These are phyloP conservation scores for Fusarium torulosum DNA, from an alignment of 2,329 filamentous ascomycete genomes.

Conservation along the genomic window DNA sequence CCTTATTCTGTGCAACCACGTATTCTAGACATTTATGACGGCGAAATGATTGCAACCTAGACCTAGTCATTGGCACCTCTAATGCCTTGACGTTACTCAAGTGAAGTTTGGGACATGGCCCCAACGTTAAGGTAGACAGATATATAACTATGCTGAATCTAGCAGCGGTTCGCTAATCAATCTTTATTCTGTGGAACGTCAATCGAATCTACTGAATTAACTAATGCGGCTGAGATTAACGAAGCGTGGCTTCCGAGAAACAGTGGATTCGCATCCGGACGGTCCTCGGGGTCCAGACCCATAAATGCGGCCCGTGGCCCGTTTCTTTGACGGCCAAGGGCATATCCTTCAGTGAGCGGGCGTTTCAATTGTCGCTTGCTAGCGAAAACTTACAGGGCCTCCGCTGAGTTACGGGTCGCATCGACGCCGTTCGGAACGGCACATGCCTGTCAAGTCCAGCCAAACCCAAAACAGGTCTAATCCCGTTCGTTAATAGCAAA, in stretches of 20 bases:
- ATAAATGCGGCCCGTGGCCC: conserved; percentile 36
- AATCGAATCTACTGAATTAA: conserved; percentile 1
- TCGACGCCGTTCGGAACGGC: conserved; percentile 40
- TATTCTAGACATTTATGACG: background rate
- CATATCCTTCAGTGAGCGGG: conserved; percentile 7
- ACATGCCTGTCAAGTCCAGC: conserved; percentile 23
- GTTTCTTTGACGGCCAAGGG: conserved; percentile 3
- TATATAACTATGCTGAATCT: background rate
- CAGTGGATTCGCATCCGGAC: conserved; percentile 12
- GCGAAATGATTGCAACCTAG: background rate
- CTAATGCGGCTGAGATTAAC: conserved; percentile 10
- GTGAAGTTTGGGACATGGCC: background rate
- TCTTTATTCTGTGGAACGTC: background rate
- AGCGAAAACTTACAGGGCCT: conserved; percentile 23
- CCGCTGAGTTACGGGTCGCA: conserved; percentile 26
- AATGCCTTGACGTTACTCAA: background rate
- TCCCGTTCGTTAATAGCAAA: background rate
- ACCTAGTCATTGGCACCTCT: background rate
- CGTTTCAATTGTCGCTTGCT: conserved; percentile 16
- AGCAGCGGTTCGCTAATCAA: background rate
- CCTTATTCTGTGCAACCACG: background rate
- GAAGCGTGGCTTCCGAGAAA: conserved; percentile 17
- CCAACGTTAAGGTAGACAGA: too few species aligned
- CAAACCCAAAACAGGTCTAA: background rate
- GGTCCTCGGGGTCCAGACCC: conserved; percentile 24